Evolutionary conservation across 306 rosid species (phyloP).

Genomic region (Sophora flavescens): DNA sequence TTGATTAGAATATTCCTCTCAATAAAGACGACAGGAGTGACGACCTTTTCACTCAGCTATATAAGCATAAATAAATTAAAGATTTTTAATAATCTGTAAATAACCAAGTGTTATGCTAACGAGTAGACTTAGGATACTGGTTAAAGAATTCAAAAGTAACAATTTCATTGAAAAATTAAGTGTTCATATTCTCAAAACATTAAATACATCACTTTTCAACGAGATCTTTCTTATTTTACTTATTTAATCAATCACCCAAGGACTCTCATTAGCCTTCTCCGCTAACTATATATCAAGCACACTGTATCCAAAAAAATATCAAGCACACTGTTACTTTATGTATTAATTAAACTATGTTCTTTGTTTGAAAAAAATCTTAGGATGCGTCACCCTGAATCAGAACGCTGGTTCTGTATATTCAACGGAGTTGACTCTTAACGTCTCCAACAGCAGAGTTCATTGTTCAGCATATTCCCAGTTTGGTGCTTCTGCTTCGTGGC

Average conservation of each 20-base stretch:
- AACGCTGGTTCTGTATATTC: background rate
- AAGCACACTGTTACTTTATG: background rate
- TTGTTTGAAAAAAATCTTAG: background rate
- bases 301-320: too few relatives aligned
- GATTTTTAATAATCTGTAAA: background rate
- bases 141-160: too few relatives aligned
- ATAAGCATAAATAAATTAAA: background rate
- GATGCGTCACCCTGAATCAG: constrained; percentile 17
- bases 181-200: too few relatives aligned
- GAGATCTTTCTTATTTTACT: too few relatives aligned
- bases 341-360: background rate
- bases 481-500: background rate
- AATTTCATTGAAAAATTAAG: too few relatives aligned
- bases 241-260: too few relatives aligned
- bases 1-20: constrained; percentile 41
- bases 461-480: background rate
- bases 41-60: constrained; percentile 5
- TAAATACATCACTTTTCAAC: too few relatives aligned
- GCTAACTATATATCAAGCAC: too few relatives aligned
- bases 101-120: too few relatives aligned
- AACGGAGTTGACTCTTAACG: background rate
- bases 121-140: too few relatives aligned
- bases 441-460: constrained; percentile 5
- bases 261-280: too few relatives aligned
- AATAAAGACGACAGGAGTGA: background rate